phyloP scores from a whole-genome alignment of 768 basidiomycete genomes.

The Pisolithus albus region DNA sequence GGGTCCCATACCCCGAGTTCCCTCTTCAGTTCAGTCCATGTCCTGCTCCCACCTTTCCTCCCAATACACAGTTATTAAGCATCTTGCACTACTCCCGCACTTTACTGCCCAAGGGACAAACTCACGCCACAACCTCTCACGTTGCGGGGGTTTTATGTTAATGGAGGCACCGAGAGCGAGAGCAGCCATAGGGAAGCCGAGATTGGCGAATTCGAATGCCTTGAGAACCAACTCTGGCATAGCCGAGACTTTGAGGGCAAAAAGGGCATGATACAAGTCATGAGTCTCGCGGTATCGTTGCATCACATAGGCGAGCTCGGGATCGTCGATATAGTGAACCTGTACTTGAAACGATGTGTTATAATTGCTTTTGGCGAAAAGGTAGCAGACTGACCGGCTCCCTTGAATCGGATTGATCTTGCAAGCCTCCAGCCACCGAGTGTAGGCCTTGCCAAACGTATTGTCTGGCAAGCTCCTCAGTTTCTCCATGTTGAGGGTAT shows the following conservation, averaged over 20 bases:
- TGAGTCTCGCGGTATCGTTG: slow-evolving; percentile 97
- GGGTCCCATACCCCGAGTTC: slow-evolving; percentile 85
- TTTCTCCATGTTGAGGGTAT: slow-evolving; percentile 63
- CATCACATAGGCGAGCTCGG: slow-evolving; percentile 96
- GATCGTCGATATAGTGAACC: slow-evolving; percentile 94
- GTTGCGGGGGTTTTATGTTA: slow-evolving; percentile 33
- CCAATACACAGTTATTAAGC: slow-evolving; percentile 91
- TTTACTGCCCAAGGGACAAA: slow-evolving; percentile 91
- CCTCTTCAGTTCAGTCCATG: slow-evolving; percentile 70
- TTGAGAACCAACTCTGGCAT: slow-evolving; percentile 92
- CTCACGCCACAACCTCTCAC: slow-evolving; percentile 59
- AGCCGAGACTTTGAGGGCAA: slow-evolving; percentile 82
- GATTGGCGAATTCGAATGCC: slow-evolving; percentile 88
- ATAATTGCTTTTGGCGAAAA: neutral
- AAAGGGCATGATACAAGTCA: slow-evolving; percentile 93
- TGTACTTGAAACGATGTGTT: slow-evolving; percentile 23
- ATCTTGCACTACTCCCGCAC: slow-evolving; percentile 67
- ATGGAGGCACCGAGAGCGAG: slow-evolving; percentile 57
- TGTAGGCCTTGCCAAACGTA: slow-evolving; percentile 81
- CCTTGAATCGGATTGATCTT: slow-evolving; percentile 87
- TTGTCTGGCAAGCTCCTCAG: slow-evolving; percentile 66
- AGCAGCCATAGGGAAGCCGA: slow-evolving; percentile 82
- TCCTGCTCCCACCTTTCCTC: slow-evolving; percentile 88
- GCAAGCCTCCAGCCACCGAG: slow-evolving; percentile 83
- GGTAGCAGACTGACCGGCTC: slow-evolving; percentile 58